Evolutionary conservation across 805 yeast genomes (phyloP), one percentile per base, ranked within the genome.

Genomic region (Torulaspora indica): DNA sequence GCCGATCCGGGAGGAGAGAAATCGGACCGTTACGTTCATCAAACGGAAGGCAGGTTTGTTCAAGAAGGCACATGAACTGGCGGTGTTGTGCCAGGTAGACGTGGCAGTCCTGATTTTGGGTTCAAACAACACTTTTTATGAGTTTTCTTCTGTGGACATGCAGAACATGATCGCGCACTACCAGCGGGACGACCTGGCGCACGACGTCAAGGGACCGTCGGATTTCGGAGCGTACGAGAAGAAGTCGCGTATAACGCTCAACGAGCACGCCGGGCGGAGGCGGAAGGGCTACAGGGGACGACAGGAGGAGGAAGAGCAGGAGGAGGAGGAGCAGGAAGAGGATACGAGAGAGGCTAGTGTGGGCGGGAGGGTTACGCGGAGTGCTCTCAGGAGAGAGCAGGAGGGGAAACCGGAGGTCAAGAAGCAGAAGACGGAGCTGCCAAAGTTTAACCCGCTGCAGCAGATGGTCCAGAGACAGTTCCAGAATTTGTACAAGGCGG

Each of bases 31-130:
- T 14, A 91, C 98, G 0, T 93, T 91, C 64, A 87, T 87, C 51
- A 91, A 91, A 66, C 77, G 98, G 44, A 91, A 91, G 64, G 95
- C 95, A 0, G 98, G 98, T 2, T 72, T 91, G 25, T 90, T 93
- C 67, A 85, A 85, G 59, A 72, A 72, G 48, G 76, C 76, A 5
- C 75, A 71, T 43, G 77, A 72, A 49, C 51, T 93, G 43, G 81
- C 96, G 0, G 91, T 91, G 8, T 73, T 91, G 31, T 91, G 98
- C 66, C 90, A 88, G 51, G 95, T 89, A 5, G 98, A 91, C 59
- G 74, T 93, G 24, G 95, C 98, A 1, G 91, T 91, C 24, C 80
- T 91, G 12, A 88, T 91, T 20, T 72, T 89, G 29, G 95, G 95
- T 14, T 79, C 79, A 56, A 89, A 82, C 63, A 81, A 87, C 57